Evolutionary conservation across 352 stramenopile species (phyloP).

Genomic region (Pythium insidiosum): DNA sequence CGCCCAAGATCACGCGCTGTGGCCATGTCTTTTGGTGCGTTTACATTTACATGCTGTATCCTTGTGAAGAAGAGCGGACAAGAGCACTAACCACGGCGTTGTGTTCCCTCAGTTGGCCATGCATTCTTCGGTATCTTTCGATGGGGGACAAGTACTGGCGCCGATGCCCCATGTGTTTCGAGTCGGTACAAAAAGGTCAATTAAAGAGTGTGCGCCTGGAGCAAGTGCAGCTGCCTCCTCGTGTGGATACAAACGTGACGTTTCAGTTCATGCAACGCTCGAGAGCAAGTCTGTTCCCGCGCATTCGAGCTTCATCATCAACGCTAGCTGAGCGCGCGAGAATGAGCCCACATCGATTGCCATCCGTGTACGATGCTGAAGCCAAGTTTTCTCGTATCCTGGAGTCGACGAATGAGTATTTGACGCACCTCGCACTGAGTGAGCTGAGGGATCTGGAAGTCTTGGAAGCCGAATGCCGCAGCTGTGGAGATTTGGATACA

Average conservation of each 20-base stretch:
- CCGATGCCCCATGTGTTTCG: slow-evolving; percentile 83
- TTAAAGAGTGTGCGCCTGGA: slow-evolving; percentile 65
- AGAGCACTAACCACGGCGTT: too few relatives aligned
- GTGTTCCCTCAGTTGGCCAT: slow-evolving; percentile 48
- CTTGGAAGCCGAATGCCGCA: slow-evolving; percentile 64
- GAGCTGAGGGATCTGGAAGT: slow-evolving; percentile 67
- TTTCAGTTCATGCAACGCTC: slow-evolving; percentile 74
- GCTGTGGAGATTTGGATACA: slow-evolving; percentile 59
- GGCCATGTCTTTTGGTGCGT: slow-evolving; percentile 78
- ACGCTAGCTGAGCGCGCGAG: slow-evolving; percentile 1
- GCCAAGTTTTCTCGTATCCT: slow-evolving; percentile 67
- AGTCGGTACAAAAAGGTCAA: slow-evolving; percentile 77
- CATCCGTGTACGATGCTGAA: slow-evolving; percentile 59
- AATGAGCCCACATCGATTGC: too few relatives aligned
- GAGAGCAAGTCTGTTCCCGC: slow-evolving; percentile 65
- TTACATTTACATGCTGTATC: too few relatives aligned
- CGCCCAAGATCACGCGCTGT: slow-evolving; percentile 83
- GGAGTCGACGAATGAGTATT: slow-evolving; percentile 57
- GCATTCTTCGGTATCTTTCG: slow-evolving; percentile 76
- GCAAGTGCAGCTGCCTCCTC: slow-evolving; percentile 44
- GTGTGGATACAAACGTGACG: slow-evolving; percentile 33
- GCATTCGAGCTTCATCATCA: slow-evolving; percentile 18
- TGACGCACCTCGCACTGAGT: slow-evolving; percentile 41
- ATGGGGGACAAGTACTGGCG: slow-evolving; percentile 85
- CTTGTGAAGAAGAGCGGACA: too few relatives aligned